Evolutionary conservation across 768 basidiomycete genomes (phyloP).

Genomic region (Boletus vinaceobasis): DNA sequence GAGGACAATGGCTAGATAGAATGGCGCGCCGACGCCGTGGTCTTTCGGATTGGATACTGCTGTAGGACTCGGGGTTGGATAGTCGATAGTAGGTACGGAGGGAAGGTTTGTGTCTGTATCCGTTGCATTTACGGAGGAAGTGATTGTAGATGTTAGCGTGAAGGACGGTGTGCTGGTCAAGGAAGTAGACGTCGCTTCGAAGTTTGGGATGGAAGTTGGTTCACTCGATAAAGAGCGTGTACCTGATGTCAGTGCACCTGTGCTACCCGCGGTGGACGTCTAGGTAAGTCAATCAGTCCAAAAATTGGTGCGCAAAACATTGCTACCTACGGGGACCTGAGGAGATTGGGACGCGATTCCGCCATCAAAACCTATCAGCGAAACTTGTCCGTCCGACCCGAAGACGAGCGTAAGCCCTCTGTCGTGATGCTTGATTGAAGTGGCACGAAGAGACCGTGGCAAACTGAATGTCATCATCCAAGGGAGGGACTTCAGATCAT

Average conservation of each 20-base stretch:
- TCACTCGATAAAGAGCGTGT: background rate
- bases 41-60: constrained; percentile 17
- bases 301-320: background rate
- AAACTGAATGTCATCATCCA: constrained; percentile 21
- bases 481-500: constrained; percentile 16
- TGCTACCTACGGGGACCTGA: constrained; percentile 3
- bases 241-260: background rate
- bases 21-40: constrained; percentile 34
- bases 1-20: constrained; percentile 51
- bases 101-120: constrained; percentile 21
- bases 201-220: constrained; percentile 10
- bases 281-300: constrained; percentile 1
- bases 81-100: constrained; percentile 22
- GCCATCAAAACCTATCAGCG: constrained; percentile 19
- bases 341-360: constrained; percentile 2
- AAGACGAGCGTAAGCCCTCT: constrained; percentile 25
- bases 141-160: background rate
- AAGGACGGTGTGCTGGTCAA: constrained; percentile 1
- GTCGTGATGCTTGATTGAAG: constrained; percentile 14
- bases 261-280: constrained; percentile 4
- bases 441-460: constrained; percentile 1
- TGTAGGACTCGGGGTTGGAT: constrained; percentile 24
- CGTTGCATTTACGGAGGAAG: background rate
- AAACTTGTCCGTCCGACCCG: constrained; percentile 28
- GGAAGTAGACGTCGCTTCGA: constrained; percentile 18